Percentiles rank a stretch among this genome's conserved stretches.
Evolutionary conservation across 179 eudicot species (phyloP).

Genomic region (Sideroxylon spinosum): DNA sequence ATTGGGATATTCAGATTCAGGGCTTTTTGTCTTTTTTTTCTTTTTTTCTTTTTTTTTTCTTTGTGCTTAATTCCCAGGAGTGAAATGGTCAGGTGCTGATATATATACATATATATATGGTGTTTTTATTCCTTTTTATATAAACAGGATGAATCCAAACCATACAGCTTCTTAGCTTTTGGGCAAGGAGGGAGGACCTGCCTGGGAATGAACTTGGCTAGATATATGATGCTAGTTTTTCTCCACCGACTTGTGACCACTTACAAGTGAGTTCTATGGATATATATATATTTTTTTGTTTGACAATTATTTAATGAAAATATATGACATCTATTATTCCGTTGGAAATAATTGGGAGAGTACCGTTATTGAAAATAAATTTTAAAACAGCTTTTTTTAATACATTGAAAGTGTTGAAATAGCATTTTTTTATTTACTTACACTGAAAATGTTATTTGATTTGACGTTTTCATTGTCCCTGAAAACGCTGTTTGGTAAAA

Average conservation of each 20-base stretch:
- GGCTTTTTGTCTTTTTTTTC: neutral
- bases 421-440: too few species aligned
- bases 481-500: too few species aligned
- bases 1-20: neutral
- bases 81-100: neutral
- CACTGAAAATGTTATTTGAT: too few species aligned
- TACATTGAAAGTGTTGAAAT: too few species aligned
- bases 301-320: too few species aligned
- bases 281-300: too few species aligned
- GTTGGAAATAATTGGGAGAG: too few species aligned
- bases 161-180: constrained; percentile 30
- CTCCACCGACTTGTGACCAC: constrained; percentile 30
- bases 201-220: constrained; percentile 29
- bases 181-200: constrained; percentile 31
- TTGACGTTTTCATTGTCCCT: too few species aligned
- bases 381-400: too few species aligned
- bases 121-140: neutral
- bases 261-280: constrained; percentile 22
- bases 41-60: neutral
- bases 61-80: neutral
- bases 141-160: constrained; percentile 20
- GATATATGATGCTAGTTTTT: constrained; percentile 29
- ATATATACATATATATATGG: neutral
- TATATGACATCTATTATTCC: too few species aligned
- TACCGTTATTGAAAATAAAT: too few species aligned